Evolutionary conservation across 768 basidiomycete genomes (phyloP).

Genomic region (Lactifluus piperatus): DNA sequence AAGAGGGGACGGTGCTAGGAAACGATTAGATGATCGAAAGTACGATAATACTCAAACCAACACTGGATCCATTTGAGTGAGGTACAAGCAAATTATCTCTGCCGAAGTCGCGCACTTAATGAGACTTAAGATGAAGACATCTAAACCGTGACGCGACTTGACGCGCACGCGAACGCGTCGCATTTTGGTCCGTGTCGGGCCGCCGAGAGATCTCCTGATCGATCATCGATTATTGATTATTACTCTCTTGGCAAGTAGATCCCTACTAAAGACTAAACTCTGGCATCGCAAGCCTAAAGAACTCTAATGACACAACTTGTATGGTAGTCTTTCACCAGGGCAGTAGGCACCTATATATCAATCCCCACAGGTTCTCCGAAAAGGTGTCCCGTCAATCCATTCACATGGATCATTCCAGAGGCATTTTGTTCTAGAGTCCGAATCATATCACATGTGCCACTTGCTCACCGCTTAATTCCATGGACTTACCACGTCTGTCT

Average conservation of each 20-base stretch:
- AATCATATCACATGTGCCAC: neutral
- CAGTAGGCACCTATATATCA: too few species aligned
- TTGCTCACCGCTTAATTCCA: neutral
- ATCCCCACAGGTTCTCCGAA: too few species aligned
- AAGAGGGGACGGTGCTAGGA: slow-evolving; percentile 1
- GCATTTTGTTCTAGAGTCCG: too few species aligned
- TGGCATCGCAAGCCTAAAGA: too few species aligned
- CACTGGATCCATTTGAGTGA: slow-evolving; percentile 2
- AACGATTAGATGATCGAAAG: neutral
- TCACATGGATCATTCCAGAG: too few species aligned
- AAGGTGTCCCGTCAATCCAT: too few species aligned
- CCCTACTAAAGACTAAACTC: too few species aligned
- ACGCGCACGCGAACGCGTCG: neutral
- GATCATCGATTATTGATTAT: too few species aligned
- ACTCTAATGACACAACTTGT: too few species aligned
- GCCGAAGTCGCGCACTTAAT: neutral
- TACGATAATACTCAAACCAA: neutral
- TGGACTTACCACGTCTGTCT: neutral
- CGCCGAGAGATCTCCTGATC: neutral
- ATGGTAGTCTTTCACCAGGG: too few species aligned
- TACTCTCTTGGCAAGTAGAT: too few species aligned
- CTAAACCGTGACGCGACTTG: neutral
- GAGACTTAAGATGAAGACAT: neutral
- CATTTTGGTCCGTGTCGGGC: neutral
- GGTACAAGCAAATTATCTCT: neutral